Conservation (phyloP, 2,329 filamentous ascomycete genomes). For the Aureobasidium namibiae region DNA sequence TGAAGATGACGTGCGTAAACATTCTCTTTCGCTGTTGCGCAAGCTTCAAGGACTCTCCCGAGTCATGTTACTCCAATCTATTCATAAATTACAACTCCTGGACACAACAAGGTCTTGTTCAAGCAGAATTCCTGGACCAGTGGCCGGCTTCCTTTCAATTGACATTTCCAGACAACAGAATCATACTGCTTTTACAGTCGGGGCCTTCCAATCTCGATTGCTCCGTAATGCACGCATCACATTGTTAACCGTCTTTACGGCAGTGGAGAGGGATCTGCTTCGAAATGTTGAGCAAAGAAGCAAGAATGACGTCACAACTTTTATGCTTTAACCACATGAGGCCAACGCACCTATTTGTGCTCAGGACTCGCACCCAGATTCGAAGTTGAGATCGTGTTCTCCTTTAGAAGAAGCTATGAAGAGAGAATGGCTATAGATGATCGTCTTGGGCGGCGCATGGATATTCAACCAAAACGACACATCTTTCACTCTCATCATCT, state of each 20-base stretch:
- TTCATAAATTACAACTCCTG: too few species aligned
- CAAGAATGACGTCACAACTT: background rate
- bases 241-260: background rate
- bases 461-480: background rate
- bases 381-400: background rate
- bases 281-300: background rate
- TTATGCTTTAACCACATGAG: background rate
- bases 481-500: background rate
- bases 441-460: background rate
- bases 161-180: too few species aligned
- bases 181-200: too few species aligned
- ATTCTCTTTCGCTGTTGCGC: too few species aligned
- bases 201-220: too few species aligned
- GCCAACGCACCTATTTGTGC: background rate
- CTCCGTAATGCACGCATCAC: conserved; percentile 22
- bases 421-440: background rate
- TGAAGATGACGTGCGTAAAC: too few species aligned
- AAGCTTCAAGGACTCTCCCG: too few species aligned
- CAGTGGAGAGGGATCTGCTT: background rate
- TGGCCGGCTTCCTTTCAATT: too few species aligned
- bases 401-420: background rate
- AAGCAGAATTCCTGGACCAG: too few species aligned
- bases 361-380: background rate
- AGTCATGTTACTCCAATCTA: too few species aligned
- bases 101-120: too few species aligned